These are phyloP conservation scores for Acorus gramineus DNA, from an alignment of 106 monocot genomes.

Conservation along the genomic window DNA sequence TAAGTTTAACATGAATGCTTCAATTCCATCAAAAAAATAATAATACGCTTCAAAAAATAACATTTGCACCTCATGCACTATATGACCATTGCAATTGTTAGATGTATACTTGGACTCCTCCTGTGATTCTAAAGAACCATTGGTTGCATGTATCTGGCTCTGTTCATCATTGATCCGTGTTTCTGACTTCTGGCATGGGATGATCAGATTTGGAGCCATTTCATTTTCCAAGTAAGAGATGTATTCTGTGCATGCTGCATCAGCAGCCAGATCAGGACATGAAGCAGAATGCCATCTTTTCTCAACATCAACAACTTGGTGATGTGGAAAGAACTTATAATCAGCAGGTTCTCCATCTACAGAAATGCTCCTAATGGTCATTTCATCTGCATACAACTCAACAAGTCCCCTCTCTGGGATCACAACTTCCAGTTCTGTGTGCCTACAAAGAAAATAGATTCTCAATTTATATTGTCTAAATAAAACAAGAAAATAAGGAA, in stretches of 20 bases:
- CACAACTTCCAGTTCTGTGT: constrained; percentile 69
- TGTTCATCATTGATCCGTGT: constrained; percentile 19
- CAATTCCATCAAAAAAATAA: too few relatives aligned
- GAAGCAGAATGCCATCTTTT: constrained; percentile 57
- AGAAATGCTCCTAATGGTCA: constrained; percentile 44
- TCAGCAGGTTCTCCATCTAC: constrained; percentile 65
- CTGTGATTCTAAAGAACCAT: constrained; percentile 21
- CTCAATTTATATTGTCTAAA: background rate
- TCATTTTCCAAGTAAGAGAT: constrained; percentile 62
- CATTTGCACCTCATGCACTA: constrained; percentile 32
- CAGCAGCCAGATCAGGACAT: constrained; percentile 67
- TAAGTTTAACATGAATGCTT: too few relatives aligned
- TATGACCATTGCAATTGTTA: constrained; percentile 43
- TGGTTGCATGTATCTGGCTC: constrained; percentile 19
- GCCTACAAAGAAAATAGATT: constrained; percentile 19
- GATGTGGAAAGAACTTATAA: constrained; percentile 45
- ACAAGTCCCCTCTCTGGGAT: constrained; percentile 54
- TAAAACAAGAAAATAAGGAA: background rate
- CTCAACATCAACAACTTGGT: constrained; percentile 35
- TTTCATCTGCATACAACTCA: constrained; percentile 66
- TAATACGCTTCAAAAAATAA: background rate
- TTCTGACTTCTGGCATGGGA: constrained; percentile 37
- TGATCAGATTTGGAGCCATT: constrained; percentile 69
- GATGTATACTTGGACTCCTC: constrained; percentile 21
- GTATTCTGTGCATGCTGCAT: constrained; percentile 59